Evolutionary conservation across 441 rosid genomes (phyloP).

Genomic region (Theobroma grandiflorum): DNA sequence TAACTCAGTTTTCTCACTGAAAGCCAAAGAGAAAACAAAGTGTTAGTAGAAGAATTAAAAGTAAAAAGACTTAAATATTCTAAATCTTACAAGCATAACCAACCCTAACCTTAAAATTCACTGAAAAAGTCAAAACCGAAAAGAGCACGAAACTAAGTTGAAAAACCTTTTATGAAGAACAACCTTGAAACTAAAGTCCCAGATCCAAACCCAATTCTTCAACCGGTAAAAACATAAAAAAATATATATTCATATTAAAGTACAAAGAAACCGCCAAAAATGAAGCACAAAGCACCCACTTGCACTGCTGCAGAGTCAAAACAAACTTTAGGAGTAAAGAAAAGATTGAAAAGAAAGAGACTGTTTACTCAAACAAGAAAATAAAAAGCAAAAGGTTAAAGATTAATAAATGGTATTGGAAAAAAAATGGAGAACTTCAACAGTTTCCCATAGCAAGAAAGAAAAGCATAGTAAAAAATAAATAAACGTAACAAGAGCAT

Average conservation of each 20-base stretch:
- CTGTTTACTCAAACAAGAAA: not conserved
- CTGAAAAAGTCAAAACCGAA: not conserved
- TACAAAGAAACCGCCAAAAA: conserved; percentile 1
- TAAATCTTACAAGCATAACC: not conserved
- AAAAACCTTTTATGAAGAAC: not conserved
- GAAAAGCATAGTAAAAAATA: no score
- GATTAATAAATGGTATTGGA: not conserved
- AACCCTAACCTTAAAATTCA: conserved; percentile 4
- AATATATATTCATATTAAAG: not conserved
- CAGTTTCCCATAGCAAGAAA: not conserved
- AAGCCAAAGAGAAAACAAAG: not conserved
- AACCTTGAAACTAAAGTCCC: not conserved
- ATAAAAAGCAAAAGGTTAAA: not conserved
- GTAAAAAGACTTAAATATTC: not conserved
- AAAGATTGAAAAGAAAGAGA: not conserved
- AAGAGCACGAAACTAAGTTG: not conserved
- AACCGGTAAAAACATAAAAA: not conserved
- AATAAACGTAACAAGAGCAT: no score
- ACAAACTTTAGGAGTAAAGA: not conserved
- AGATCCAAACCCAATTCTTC: conserved; percentile 30
- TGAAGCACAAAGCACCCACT: not conserved
- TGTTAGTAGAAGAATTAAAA: not conserved
- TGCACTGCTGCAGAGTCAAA: not conserved
- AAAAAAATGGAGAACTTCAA: not conserved
- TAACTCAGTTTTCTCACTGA: not conserved